These are phyloP conservation scores for Aspergillaceae sp. DNA, from an alignment of 2,329 filamentous ascomycete species.

Conservation along the genomic window DNA sequence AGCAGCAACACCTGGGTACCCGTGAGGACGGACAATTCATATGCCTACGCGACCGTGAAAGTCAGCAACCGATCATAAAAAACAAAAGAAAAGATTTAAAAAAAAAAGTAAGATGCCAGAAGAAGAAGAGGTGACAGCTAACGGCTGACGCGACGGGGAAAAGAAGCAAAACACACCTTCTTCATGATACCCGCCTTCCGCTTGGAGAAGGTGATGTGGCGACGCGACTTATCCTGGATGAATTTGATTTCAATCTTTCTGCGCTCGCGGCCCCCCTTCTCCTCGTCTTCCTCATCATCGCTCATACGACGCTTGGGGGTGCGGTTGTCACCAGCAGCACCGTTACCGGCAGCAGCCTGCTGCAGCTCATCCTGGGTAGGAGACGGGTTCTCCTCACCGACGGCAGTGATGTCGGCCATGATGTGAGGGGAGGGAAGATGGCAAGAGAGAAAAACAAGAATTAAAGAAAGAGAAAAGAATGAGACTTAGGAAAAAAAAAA, in stretches of 20 bases:
- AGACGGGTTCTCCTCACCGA: constrained; percentile 65
- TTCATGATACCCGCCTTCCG: constrained; percentile 99
- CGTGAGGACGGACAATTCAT: constrained; percentile 93
- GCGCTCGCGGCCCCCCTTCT: constrained; percentile 94
- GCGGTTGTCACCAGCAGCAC: constrained; percentile 61
- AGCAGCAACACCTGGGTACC: constrained; percentile 95
- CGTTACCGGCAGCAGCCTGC: constrained; percentile 54
- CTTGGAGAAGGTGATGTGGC: constrained; percentile 99
- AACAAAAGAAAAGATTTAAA: background rate
- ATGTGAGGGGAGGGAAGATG: constrained; percentile 10
- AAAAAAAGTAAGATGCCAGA: background rate
- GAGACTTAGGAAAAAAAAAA: constrained; percentile 4
- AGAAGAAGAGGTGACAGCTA: too few species aligned
- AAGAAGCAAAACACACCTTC: constrained; percentile 59
- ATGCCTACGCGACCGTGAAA: constrained; percentile 54
- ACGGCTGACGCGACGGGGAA: constrained; percentile 18
- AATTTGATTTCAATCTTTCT: constrained; percentile 99
- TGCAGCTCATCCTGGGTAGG: constrained; percentile 65
- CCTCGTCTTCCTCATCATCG: constrained; percentile 94
- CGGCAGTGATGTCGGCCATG: constrained; percentile 74
- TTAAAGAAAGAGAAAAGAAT: background rate
- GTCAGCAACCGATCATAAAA: constrained; percentile 5
- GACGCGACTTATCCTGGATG: constrained; percentile 98
- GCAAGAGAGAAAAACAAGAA: background rate
- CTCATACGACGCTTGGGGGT: constrained; percentile 84